Base-by-base conservation (phyloP, 164 flowering plant species). In the grape (Vitis vinifera) region DNA sequence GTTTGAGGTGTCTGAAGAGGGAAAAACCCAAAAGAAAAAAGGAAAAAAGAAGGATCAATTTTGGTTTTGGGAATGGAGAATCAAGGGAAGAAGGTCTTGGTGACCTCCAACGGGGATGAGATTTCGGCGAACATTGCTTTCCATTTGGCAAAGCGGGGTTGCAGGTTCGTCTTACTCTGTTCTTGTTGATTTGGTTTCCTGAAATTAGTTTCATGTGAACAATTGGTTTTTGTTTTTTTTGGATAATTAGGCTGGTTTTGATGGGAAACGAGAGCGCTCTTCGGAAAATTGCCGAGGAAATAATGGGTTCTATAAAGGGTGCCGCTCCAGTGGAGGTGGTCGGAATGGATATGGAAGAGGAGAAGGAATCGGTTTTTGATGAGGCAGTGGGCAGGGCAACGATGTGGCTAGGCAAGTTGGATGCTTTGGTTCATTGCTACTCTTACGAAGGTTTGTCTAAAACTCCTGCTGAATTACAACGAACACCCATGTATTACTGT, bases 101-200 rank as follows among this genome's bases (percentile, higher is more conserved):
- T 95, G 2, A 89, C 97, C 10, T 90, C 94, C 59, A 83, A 83
- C 63, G 99, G 94, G 49, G 94, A 91, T 50, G 87, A 79, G 16
- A 72, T 95, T 59, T 95, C 98, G 1, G 58, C 23, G n/a, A 85
- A 76, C 73, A 78, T 93, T 48, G 98, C 92, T 51, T 77, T 63
- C 68, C 83, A 85, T 79, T 75, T 95, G 51, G 89, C 83, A n/a
- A 75, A 85, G 49, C 83, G 77, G 19, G 98, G 98, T 14, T 93
- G 93, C 93, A 85, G 94, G 99, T 91, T 63, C 8, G 10, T 59
- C 15, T 23, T 6, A 3, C n/a, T 65, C 63, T n/a, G 51, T 19
- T 17, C 31, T 63, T 62, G 13, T 49, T 56, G 30, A 3, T 49
- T 50, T 10, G 49, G 27, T 61, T 52, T 62, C 14, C 13, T 2